Evolutionary conservation across 2,329 filamentous ascomycete species (phyloP).

Genomic region (Shiraia bambusicola): DNA sequence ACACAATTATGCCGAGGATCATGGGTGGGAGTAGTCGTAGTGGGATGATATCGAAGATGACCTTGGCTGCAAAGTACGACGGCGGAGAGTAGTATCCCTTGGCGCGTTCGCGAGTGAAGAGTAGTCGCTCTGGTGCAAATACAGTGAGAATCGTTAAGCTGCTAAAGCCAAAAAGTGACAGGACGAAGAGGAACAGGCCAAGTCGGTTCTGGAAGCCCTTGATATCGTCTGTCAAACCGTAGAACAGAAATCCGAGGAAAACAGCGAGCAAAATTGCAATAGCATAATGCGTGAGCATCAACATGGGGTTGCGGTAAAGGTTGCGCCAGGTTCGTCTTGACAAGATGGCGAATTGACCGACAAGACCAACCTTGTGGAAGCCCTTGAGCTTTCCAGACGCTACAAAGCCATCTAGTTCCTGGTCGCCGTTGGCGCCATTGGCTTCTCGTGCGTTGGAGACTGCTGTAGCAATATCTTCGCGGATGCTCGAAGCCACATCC

Average conservation of each 20-base stretch:
- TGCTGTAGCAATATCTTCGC: constrained; percentile 75
- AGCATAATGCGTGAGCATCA: constrained; percentile 98
- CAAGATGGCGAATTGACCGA: constrained; percentile 83
- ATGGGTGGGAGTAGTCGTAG: constrained; percentile 92
- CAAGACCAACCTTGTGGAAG: constrained; percentile 77
- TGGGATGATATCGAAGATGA: constrained; percentile 97
- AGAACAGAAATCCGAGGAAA: constrained; percentile 93
- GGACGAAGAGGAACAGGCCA: constrained; percentile 94
- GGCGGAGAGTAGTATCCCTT: constrained; percentile 95
- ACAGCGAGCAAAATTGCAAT: constrained; percentile 94
- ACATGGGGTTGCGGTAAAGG: constrained; percentile 92
- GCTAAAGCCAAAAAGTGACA: constrained; percentile 95
- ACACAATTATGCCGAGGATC: constrained; percentile 92
- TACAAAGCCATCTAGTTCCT: constrained; percentile 53
- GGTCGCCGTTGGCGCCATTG: constrained; percentile 65
- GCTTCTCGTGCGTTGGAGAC: constrained; percentile 64
- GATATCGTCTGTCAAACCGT: constrained; percentile 93
- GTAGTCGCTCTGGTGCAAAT: constrained; percentile 83
- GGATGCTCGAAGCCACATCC: constrained; percentile 71
- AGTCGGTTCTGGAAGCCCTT: constrained; percentile 96
- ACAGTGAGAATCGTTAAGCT: constrained; percentile 91
- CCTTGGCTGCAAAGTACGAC: constrained; percentile 92
- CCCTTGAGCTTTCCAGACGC: constrained; percentile 69
- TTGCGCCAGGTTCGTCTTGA: constrained; percentile 95
- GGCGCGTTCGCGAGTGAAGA: constrained; percentile 90